Percentiles rank a stretch among this genome's conserved stretches.
These are phyloP conservation scores for Dactylella cylindrospora DNA, from an alignment of 2,329 filamentous ascomycete species.

Conservation along the genomic window DNA sequence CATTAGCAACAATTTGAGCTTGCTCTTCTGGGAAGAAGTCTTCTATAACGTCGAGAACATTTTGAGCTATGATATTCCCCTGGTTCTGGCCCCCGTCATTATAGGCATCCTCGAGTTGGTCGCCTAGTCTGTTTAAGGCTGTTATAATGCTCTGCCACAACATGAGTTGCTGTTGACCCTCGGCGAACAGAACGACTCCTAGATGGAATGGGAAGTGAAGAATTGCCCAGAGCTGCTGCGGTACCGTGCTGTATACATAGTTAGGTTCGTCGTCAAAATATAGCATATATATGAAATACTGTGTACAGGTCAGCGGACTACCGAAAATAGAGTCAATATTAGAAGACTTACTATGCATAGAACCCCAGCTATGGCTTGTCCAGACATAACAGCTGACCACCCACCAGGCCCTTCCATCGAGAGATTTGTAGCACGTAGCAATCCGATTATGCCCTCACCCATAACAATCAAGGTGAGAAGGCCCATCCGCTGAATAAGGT, in stretches of 20 bases:
- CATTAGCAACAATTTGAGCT: slow-evolving; percentile 20
- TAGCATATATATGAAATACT: slow-evolving; percentile 63
- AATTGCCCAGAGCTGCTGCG: slow-evolving; percentile 62
- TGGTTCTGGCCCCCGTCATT: slow-evolving; percentile 51
- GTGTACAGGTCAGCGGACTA: slow-evolving; percentile 51
- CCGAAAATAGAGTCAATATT: slow-evolving; percentile 49
- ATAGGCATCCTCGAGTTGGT: slow-evolving; percentile 52
- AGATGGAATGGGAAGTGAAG: slow-evolving; percentile 67
- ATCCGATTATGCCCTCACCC: slow-evolving; percentile 66
- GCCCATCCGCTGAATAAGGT: slow-evolving; percentile 65
- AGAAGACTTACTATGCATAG: slow-evolving; percentile 47
- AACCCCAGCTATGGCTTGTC: slow-evolving; percentile 45
- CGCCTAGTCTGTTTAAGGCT: slow-evolving; percentile 53
- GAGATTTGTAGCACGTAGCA: slow-evolving; percentile 60
- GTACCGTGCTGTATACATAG: slow-evolving; percentile 56
- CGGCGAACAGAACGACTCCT: slow-evolving; percentile 64
- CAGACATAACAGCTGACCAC: slow-evolving; percentile 45
- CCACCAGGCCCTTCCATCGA: slow-evolving; percentile 26
- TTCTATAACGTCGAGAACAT: slow-evolving; percentile 46
- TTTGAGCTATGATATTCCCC: slow-evolving; percentile 50
- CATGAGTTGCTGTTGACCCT: slow-evolving; percentile 63
- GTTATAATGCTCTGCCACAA: slow-evolving; percentile 56
- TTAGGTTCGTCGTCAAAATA: slow-evolving; percentile 62
- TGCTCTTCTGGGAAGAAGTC: slow-evolving; percentile 36
- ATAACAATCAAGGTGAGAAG: slow-evolving; percentile 67